A percentile compares a stretch with the other conserved stretches of the same genome.
Conservation (phyloP, 1,284 basidiomycete genomes). For the Marasmius tenuissimus region DNA sequence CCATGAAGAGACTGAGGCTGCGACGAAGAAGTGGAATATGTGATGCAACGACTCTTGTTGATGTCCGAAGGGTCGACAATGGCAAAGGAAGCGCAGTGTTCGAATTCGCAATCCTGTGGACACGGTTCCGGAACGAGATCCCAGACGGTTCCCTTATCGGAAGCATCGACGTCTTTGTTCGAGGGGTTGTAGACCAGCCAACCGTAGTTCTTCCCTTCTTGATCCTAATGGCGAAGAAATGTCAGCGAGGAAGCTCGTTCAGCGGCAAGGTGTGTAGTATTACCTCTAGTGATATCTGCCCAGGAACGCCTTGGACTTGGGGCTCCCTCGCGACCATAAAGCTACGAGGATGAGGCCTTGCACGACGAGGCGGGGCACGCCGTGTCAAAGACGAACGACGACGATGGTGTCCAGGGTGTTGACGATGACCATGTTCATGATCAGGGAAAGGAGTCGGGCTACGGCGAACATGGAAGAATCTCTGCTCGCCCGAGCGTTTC, state of each 20-base stretch:
- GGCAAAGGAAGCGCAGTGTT: background rate
- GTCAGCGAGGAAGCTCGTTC: background rate
- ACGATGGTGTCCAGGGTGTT: conserved; percentile 18
- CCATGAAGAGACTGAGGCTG: background rate
- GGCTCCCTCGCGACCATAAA: background rate
- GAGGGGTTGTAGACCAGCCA: background rate
- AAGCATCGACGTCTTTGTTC: background rate
- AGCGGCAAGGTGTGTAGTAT: background rate
- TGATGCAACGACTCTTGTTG: background rate
- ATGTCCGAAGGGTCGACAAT: background rate
- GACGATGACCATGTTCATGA: conserved; percentile 16
- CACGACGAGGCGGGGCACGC: no score
- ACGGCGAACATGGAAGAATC: background rate
- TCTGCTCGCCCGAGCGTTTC: background rate
- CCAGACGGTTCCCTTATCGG: background rate
- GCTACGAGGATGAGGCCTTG: background rate
- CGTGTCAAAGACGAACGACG: background rate
- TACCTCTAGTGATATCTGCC: background rate
- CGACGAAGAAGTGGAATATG: background rate
- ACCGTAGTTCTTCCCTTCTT: background rate
- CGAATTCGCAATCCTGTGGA: background rate
- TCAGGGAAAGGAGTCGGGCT: conserved; percentile 3
- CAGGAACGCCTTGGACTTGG: background rate
- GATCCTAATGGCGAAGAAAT: background rate
- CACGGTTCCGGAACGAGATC: background rate